These are phyloP conservation scores for Laburnicola sp. DNA, from an alignment of 2,329 filamentous ascomycete genomes.

Conservation along the genomic window DNA sequence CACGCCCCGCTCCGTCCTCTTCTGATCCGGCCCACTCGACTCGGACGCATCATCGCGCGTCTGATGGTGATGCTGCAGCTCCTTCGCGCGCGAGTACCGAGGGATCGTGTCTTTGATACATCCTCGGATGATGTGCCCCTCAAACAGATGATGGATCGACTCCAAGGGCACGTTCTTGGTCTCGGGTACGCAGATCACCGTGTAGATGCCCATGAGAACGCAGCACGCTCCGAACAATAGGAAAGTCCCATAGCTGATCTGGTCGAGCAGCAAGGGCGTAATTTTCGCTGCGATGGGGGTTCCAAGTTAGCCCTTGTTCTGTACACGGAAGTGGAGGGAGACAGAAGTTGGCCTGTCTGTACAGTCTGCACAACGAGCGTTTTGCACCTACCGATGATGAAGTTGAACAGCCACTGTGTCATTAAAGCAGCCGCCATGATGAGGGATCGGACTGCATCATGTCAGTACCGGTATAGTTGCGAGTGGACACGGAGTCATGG, in stretches of 20 bases:
- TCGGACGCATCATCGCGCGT: slow-evolving; percentile 36
- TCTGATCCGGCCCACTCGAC: slow-evolving; percentile 23
- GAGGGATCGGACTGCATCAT: slow-evolving; percentile 41
- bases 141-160: slow-evolving; percentile 48
- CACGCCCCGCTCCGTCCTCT: slow-evolving; percentile 16
- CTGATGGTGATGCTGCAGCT: slow-evolving; percentile 35
- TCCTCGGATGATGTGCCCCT: slow-evolving; percentile 47
- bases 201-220: slow-evolving; percentile 49
- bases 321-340: too few species aligned
- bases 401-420: slow-evolving; percentile 52
- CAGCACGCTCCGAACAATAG: slow-evolving; percentile 49
- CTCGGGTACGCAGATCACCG: slow-evolving; percentile 49
- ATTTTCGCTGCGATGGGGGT: too few species aligned
- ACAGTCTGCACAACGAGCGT: too few species aligned
- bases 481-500: too few species aligned
- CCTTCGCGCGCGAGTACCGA: slow-evolving; percentile 41
- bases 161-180: slow-evolving; percentile 51
- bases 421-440: slow-evolving; percentile 51
- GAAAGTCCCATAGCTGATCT: slow-evolving; percentile 51
- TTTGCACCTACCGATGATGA: slow-evolving; percentile 19
- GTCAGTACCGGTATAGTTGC: slow-evolving; percentile 11
- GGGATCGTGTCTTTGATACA: slow-evolving; percentile 47
- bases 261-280: slow-evolving; percentile 48
- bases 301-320: too few species aligned
- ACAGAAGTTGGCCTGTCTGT: too few species aligned